Percentiles rank a stretch among this genome's conserved stretches.
phyloP scores from a whole-genome alignment of 2,329 filamentous ascomycete species.

The Fusarium pininemorale region DNA sequence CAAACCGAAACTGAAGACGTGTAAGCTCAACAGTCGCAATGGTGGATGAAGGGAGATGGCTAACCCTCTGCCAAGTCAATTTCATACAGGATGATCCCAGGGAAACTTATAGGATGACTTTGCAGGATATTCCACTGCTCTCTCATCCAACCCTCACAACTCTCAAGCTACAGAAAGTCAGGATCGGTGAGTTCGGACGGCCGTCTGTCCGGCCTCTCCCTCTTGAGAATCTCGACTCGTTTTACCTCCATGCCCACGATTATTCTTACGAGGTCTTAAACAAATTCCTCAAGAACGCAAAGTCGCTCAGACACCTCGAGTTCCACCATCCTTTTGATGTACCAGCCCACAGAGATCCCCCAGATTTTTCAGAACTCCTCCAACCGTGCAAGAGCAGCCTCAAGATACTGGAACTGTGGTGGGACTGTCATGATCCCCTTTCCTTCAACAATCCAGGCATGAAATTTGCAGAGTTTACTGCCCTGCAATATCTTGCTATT shows the following conservation, averaged over 20 bases:
- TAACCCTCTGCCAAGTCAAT: neutral
- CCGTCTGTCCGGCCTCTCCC: no score
- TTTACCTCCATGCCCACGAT: no score
- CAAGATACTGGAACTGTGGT: neutral
- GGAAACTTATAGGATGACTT: neutral
- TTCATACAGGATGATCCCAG: no score
- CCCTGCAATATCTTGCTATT: neutral
- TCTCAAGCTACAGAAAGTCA: no score
- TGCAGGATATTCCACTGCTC: neutral
- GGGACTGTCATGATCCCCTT: rapidly evolving
- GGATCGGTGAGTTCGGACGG: no score
- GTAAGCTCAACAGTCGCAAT: neutral
- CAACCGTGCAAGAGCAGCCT: neutral
- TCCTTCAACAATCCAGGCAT: rapidly evolving
- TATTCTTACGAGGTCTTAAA: no score
- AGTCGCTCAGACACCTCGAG: neutral
- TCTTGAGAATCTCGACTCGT: no score
- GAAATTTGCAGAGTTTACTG: neutral
- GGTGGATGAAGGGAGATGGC: rapidly evolving
- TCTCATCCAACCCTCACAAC: neutral
- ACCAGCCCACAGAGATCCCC: neutral
- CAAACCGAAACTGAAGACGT: rapidly evolving
- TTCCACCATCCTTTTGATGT: neutral
- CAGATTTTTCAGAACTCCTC: neutral
- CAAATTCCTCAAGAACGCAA: neutral